A percentile compares a stretch with the other conserved stretches of the same genome.
Conservation (phyloP, 2,329 filamentous ascomycete species). For the Colletotrichum sidae region DNA sequence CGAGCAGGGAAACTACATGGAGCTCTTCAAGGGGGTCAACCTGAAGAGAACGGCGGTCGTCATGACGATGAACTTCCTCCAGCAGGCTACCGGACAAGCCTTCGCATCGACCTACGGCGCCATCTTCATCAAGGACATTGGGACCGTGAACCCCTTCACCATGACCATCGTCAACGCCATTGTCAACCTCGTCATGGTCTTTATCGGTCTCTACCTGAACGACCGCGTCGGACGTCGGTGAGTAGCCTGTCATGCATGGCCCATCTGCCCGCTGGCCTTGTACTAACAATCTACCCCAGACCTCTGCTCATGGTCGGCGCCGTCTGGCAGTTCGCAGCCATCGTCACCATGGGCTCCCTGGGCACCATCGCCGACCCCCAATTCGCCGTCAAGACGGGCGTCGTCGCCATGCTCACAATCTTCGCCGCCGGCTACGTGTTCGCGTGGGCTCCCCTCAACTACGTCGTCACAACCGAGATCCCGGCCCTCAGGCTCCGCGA, state of each 20-base stretch:
- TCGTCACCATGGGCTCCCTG: constrained; percentile 38
- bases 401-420: constrained; percentile 49
- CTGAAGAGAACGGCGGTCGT: constrained; percentile 43
- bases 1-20: constrained; percentile 39
- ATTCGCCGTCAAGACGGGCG: constrained; percentile 41
- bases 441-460: constrained; percentile 50
- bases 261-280: no score
- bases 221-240: constrained; percentile 35
- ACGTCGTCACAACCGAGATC: constrained; percentile 51
- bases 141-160: constrained; percentile 45
- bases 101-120: constrained; percentile 39
- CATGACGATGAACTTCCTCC: constrained; percentile 39
- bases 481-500: constrained; percentile 38
- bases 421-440: constrained; percentile 47
- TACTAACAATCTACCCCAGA: background rate
- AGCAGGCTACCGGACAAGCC: constrained; percentile 39
- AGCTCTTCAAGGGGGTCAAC: constrained; percentile 43
- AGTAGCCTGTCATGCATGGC: background rate
- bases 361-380: constrained; percentile 32
- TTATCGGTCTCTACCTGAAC: constrained; percentile 23
- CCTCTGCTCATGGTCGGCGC: constrained; percentile 23
- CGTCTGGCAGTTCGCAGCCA: constrained; percentile 23
- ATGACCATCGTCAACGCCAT: constrained; percentile 39
- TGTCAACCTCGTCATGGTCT: constrained; percentile 18
- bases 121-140: constrained; percentile 45